A percentile compares a stretch with the other conserved stretches of the same genome.
These are phyloP conservation scores for Colletotrichum shisoi DNA, from an alignment of 2,329 filamentous ascomycete genomes.

Conservation along the genomic window DNA sequence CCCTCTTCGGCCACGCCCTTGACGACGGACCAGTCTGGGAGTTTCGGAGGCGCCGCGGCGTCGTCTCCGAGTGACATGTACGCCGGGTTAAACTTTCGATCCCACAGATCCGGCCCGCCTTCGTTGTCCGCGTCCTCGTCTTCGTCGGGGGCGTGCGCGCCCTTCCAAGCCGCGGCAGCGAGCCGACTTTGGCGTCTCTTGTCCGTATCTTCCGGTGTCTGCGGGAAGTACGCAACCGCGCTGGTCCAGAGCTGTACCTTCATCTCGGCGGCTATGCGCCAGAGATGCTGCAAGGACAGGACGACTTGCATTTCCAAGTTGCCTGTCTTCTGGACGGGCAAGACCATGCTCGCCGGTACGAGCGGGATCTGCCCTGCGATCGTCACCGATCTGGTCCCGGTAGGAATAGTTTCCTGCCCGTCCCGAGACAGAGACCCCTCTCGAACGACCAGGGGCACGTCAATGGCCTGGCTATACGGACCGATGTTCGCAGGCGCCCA, in stretches of 20 bases:
- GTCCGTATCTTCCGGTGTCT: conserved; percentile 43
- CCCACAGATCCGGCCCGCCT: conserved; percentile 71
- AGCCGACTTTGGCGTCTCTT: conserved; percentile 51
- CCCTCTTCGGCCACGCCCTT: conserved; percentile 47
- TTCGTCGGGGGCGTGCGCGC: conserved; percentile 52
- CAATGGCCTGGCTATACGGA: conserved; percentile 90
- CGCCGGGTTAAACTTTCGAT: conserved; percentile 65
- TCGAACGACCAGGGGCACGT: conserved; percentile 50
- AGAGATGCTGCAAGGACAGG: conserved; percentile 87
- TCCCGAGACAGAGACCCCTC: neutral
- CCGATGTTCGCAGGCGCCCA: conserved; percentile 99
- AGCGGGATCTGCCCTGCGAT: conserved; percentile 93
- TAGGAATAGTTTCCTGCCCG: conserved; percentile 21
- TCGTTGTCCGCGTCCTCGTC: conserved; percentile 58
- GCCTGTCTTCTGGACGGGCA: conserved; percentile 53
- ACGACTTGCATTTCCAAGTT: conserved; percentile 66
- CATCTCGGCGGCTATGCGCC: conserved; percentile 78
- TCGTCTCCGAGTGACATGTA: conserved; percentile 54
- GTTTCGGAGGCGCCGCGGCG: conserved; percentile 43
- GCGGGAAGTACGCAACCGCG: conserved; percentile 76
- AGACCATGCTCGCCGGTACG: conserved; percentile 77
- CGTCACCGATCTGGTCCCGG: conserved; percentile 58
- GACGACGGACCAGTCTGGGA: conserved; percentile 63
- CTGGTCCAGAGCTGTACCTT: conserved; percentile 77
- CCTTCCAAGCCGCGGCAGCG: conserved; percentile 58